These are phyloP conservation scores for Nasturtium officinale DNA, from an alignment of 345 rosid genomes.

Conservation along the genomic window DNA sequence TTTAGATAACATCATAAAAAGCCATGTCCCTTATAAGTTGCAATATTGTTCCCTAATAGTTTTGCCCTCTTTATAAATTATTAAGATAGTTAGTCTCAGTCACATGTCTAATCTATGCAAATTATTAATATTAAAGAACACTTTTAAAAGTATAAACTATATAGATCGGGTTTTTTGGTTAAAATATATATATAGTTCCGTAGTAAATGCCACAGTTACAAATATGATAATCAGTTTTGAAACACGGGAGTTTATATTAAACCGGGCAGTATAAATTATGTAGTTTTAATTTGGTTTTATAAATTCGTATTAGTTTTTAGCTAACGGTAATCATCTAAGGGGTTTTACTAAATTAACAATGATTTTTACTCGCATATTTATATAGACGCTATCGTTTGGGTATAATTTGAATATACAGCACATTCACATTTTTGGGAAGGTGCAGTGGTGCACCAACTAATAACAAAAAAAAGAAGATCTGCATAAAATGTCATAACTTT, in stretches of 20 bases:
- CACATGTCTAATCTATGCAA: slow-evolving; percentile 35
- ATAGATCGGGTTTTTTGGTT: neutral
- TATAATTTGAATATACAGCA: neutral
- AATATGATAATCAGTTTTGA: neutral
- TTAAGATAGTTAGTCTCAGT: slow-evolving; percentile 32
- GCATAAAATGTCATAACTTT: neutral
- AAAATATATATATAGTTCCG: neutral
- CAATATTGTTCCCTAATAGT: slow-evolving; percentile 31
- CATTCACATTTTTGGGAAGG: neutral
- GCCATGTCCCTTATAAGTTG: slow-evolving; percentile 26
- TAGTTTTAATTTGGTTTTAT: neutral
- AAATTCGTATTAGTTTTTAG: neutral
- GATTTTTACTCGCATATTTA: neutral
- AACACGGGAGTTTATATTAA: neutral
- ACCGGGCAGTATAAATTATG: neutral
- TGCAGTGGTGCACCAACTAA: neutral
- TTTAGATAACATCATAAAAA: slow-evolving; percentile 33
- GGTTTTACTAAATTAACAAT: neutral
- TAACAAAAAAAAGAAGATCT: neutral
- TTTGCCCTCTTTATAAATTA: slow-evolving; percentile 19
- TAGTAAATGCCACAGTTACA: neutral
- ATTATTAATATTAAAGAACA: neutral
- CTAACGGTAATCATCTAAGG: neutral
- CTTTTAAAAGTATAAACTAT: neutral
- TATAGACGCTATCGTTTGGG: neutral